A percentile compares a stretch with the other conserved stretches of the same genome.
phyloP scores from a whole-genome alignment of 208 protist species.

The Wallacemonas sp. region DNA sequence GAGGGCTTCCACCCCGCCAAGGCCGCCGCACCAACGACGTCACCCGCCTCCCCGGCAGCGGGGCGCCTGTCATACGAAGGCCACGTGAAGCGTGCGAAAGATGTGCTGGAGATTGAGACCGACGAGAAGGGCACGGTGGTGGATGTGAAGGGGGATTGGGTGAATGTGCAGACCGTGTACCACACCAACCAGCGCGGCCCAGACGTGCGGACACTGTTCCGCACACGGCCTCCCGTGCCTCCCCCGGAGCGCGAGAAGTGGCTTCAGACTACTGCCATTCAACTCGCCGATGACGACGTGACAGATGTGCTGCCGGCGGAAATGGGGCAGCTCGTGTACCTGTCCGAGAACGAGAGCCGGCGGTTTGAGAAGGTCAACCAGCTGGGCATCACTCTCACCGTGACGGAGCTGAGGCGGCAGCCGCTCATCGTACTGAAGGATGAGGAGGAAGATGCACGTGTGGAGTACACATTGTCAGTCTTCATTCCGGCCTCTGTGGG shows the following conservation, averaged over 20 bases:
- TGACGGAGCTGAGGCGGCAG: constrained; percentile 75
- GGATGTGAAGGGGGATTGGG: constrained; percentile 66
- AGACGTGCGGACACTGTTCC: constrained; percentile 73
- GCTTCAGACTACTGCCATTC: constrained; percentile 44
- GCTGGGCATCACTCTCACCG: constrained; percentile 54
- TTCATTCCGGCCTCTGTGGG: constrained; percentile 50
- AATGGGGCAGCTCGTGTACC: constrained; percentile 87
- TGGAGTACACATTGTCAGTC: constrained; percentile 76
- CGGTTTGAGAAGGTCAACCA: constrained; percentile 76
- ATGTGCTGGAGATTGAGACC: constrained; percentile 59
- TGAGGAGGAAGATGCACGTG: constrained; percentile 80
- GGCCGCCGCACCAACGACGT: constrained; percentile 3
- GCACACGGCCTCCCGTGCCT: constrained; percentile 58
- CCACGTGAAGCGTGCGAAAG: constrained; percentile 70
- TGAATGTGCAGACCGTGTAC: constrained; percentile 77
- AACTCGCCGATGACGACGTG: constrained; percentile 79
- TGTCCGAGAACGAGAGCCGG: constrained; percentile 82
- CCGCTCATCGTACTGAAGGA: constrained; percentile 87
- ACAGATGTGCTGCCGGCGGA: constrained; percentile 78
- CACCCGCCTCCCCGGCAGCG: not conserved
- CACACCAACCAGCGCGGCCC: constrained; percentile 60
- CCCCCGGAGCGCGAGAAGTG: constrained; percentile 70
- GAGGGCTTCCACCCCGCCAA: constrained; percentile 56
- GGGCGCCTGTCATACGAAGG: constrained; percentile 69
- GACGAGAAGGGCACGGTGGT: constrained; percentile 62